Conservation (phyloP, 805 yeast genomes). For the Metschnikowia shivogae region DNA sequence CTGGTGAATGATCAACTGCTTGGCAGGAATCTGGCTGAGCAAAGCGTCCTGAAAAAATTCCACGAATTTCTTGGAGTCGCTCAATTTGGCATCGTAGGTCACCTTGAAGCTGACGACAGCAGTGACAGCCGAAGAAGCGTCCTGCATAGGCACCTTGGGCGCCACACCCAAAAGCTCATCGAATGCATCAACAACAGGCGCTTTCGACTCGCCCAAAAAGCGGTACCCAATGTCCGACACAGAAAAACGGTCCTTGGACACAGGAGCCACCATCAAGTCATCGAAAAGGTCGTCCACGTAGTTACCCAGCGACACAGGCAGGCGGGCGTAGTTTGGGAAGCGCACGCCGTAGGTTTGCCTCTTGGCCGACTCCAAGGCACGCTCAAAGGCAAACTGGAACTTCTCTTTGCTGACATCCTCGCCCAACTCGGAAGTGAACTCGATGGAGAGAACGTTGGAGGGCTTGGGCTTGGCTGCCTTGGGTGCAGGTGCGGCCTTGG, state of each 20-base stretch:
- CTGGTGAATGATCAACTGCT: conserved; percentile 17
- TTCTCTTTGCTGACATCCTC: conserved; percentile 23
- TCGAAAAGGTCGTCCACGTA: conserved; percentile 31
- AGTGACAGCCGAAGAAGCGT: conserved; percentile 5
- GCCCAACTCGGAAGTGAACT: conserved; percentile 25
- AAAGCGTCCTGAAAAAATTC: conserved; percentile 31
- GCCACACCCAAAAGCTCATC: conserved; percentile 34
- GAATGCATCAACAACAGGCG: conserved; percentile 17
- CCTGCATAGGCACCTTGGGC: conserved; percentile 7
- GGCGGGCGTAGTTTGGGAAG: conserved; percentile 35
- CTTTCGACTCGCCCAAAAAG: conserved; percentile 14
- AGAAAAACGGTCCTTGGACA: conserved; percentile 32
- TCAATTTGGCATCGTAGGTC: conserved; percentile 28
- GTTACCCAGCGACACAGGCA: conserved; percentile 26
- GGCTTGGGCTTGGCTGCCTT: conserved; percentile 26
- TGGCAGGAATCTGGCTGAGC: conserved; percentile 29
- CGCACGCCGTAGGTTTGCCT: conserved; percentile 28
- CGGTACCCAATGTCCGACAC: conserved; percentile 28
- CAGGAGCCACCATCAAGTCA: conserved; percentile 35
- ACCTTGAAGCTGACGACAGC: conserved; percentile 34
- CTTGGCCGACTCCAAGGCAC: conserved; percentile 28
- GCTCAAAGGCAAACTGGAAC: conserved; percentile 30
- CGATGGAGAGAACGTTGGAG: conserved; percentile 24
- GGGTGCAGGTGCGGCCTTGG: conserved; percentile 10
- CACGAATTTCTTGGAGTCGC: conserved; percentile 36